These are phyloP conservation scores for Venturia carpophila DNA, from an alignment of 2,329 filamentous ascomycete genomes.

Conservation along the genomic window DNA sequence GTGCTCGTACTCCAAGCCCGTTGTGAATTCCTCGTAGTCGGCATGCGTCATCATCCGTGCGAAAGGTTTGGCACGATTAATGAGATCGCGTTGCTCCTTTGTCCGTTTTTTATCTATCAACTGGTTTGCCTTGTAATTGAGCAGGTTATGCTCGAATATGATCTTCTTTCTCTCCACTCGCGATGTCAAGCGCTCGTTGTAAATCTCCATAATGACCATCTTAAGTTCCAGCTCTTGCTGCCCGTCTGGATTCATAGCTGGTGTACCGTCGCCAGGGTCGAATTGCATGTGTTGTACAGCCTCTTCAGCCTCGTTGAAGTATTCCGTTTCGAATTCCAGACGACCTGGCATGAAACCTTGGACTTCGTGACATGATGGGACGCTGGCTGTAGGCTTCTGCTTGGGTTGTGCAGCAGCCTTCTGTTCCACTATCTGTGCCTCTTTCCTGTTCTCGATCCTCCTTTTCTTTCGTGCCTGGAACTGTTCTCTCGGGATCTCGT, in stretches of 20 bases:
- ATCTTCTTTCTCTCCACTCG: constrained; percentile 93
- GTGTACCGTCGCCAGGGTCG: constrained; percentile 88
- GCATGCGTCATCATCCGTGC: constrained; percentile 92
- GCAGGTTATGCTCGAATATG: constrained; percentile 86
- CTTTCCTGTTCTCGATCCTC: constrained; percentile 84
- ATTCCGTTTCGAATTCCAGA: constrained; percentile 94
- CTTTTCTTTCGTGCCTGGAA: constrained; percentile 91
- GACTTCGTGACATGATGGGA: constrained; percentile 94
- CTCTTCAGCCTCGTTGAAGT: constrained; percentile 96
- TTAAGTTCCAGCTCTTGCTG: constrained; percentile 83
- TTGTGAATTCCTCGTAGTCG: constrained; percentile 80
- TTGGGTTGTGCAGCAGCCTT: constrained; percentile 83
- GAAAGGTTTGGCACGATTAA: constrained; percentile 93
- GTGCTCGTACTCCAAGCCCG: constrained; percentile 81
- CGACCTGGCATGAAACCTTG: constrained; percentile 98
- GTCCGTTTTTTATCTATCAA: constrained; percentile 88
- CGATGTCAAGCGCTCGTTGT: constrained; percentile 84
- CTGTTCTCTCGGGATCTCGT: constrained; percentile 77
- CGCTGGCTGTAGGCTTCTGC: constrained; percentile 90
- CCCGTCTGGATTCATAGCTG: constrained; percentile 67
- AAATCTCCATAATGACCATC: constrained; percentile 96
- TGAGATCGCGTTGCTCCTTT: constrained; percentile 84
- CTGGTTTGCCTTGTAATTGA: constrained; percentile 89
- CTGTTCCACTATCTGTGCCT: constrained; percentile 74
- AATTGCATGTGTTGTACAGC: constrained; percentile 98